Conservation (phyloP, 2,329 filamentous ascomycete genomes). For the Colletotrichum abscissum region DNA sequence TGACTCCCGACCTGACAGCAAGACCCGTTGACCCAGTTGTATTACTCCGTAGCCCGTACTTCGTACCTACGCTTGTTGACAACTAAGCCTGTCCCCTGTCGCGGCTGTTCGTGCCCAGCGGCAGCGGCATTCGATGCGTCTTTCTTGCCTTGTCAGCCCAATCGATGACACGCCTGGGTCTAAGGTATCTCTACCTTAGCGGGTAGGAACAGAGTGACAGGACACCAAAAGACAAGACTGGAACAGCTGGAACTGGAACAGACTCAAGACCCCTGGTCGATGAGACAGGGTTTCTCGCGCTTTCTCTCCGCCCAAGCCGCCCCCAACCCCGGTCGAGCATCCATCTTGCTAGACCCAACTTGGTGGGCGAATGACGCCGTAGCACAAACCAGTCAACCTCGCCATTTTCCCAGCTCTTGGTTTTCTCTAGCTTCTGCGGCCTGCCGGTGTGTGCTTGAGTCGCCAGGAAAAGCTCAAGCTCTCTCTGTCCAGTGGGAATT, state of each 20-base stretch:
- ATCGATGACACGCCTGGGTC: slow-evolving; percentile 27
- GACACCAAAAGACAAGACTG: too few species aligned
- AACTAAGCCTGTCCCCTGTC: slow-evolving; percentile 16
- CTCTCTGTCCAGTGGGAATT: background rate
- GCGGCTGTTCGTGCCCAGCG: slow-evolving; percentile 32
- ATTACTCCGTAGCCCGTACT: too few species aligned
- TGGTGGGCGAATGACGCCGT: slow-evolving; percentile 32
- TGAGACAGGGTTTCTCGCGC: slow-evolving; percentile 2
- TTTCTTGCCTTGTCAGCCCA: slow-evolving; percentile 26
- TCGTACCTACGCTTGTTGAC: background rate
- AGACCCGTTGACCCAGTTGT: too few species aligned
- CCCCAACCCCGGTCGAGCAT: slow-evolving; percentile 24
- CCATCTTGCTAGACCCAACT: slow-evolving; percentile 28
- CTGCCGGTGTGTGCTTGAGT: slow-evolving; percentile 36
- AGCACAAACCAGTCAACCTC: slow-evolving; percentile 36
- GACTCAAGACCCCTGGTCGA: slow-evolving; percentile 18
- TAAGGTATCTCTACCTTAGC: background rate
- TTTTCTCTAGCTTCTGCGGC: background rate
- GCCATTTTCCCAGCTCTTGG: slow-evolving; percentile 28
- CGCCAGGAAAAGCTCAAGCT: slow-evolving; percentile 36
- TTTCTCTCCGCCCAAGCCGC: slow-evolving; percentile 22
- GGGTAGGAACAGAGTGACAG: slow-evolving; percentile 4
- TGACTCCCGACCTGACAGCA: background rate
- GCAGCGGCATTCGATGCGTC: background rate
- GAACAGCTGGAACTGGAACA: slow-evolving; percentile 9